Percentiles rank a stretch among this genome's conserved stretches.
phyloP scores from a whole-genome alignment of 2,329 filamentous ascomycete species.

The Ophidiomyces ophidiicola region DNA sequence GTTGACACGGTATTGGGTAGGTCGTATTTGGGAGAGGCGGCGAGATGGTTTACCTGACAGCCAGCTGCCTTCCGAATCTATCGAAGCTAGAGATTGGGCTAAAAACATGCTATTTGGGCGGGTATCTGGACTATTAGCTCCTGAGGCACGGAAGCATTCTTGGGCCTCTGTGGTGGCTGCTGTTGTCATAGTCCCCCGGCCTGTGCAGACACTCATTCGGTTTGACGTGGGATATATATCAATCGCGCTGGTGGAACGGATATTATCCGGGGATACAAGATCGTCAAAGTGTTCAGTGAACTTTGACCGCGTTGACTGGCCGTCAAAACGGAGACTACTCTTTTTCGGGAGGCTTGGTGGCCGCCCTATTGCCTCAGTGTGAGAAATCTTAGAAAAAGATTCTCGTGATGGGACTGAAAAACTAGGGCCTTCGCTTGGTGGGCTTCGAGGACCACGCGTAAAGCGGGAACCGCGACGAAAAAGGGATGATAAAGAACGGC shows the following conservation, averaged over 20 bases:
- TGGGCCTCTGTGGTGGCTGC: constrained; percentile 21
- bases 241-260: constrained; percentile 57
- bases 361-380: constrained; percentile 29
- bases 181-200: constrained; percentile 10
- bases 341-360: constrained; percentile 28
- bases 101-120: constrained; percentile 37
- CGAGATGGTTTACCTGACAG: constrained; percentile 60
- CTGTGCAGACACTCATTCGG: constrained; percentile 8
- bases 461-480: constrained; percentile 51
- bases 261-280: constrained; percentile 69
- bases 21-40: constrained; percentile 34
- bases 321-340: constrained; percentile 36
- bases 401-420: constrained; percentile 87
- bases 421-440: constrained; percentile 7
- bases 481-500: constrained; percentile 53
- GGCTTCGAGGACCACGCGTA: constrained; percentile 1
- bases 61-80: constrained; percentile 95
- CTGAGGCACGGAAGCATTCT: constrained; percentile 27
- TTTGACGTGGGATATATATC: constrained; percentile 13
- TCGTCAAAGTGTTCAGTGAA: constrained; percentile 90
- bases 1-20: constrained; percentile 30
- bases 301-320: constrained; percentile 73
- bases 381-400: constrained; percentile 53
- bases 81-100: constrained; percentile 79
- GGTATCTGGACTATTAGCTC: constrained; percentile 40